Conservation (phyloP, 2,329 filamentous ascomycete species). For the Lecanoromycetidae sp. region DNA sequence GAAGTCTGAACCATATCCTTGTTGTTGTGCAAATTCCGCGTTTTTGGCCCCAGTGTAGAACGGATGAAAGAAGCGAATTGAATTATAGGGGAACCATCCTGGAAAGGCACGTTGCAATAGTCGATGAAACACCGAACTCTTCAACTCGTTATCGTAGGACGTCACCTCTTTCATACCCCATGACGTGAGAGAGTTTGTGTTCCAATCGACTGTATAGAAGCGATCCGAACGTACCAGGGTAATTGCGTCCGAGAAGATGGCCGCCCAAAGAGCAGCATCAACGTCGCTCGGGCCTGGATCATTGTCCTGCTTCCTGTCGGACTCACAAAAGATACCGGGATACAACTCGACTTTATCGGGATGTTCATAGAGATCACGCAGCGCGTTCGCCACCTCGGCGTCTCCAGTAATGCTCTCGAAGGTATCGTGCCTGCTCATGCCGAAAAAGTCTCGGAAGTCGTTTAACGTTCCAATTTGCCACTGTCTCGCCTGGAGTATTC, state of each 20-base stretch:
- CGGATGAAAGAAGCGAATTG: constrained; percentile 22
- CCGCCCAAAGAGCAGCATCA: constrained; percentile 20
- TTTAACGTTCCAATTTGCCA: constrained; percentile 42
- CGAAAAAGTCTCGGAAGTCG: constrained; percentile 53
- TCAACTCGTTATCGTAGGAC: constrained; percentile 21
- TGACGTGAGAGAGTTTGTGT: constrained; percentile 33
- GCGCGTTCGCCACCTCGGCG: constrained; percentile 41
- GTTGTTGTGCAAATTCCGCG: constrained; percentile 20
- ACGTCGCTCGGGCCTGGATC: constrained; percentile 9
- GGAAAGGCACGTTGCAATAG: constrained; percentile 24
- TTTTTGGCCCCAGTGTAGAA: constrained; percentile 23
- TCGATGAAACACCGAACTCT: constrained; percentile 24
- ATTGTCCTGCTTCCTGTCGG: neutral
- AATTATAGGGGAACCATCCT: constrained; percentile 22
- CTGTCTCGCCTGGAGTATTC: constrained; percentile 61
- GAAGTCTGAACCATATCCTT: neutral
- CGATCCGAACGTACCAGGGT: constrained; percentile 35
- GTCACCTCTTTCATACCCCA: constrained; percentile 34
- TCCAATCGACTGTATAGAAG: constrained; percentile 37
- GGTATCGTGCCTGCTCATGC: constrained; percentile 42
- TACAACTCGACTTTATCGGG: constrained; percentile 59
- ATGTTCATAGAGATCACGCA: constrained; percentile 49
- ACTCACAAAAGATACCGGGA: constrained; percentile 52
- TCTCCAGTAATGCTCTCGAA: constrained; percentile 50
- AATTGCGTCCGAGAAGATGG: constrained; percentile 37